phyloP scores from a whole-genome alignment of 768 basidiomycete species.

The Tylopilus rubrobrunneus region DNA sequence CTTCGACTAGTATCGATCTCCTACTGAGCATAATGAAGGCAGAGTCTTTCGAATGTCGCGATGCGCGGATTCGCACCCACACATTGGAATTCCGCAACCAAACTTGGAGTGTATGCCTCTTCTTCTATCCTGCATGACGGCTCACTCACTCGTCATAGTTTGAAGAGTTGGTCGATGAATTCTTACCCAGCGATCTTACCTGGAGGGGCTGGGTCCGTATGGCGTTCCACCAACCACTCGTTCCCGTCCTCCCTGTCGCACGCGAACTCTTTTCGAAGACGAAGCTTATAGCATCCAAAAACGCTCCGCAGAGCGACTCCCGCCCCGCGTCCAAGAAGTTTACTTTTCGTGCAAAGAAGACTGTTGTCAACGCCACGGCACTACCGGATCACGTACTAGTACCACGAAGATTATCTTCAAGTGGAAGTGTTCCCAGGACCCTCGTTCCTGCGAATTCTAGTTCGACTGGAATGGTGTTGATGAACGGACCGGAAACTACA shows the following conservation, averaged over 20 bases:
- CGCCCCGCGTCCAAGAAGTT: constrained; percentile 23
- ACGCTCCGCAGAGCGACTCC: constrained; percentile 25
- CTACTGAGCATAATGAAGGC: constrained; percentile 77
- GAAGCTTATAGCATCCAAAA: constrained; percentile 54
- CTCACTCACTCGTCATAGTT: constrained; percentile 42
- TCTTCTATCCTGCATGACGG: constrained; percentile 3
- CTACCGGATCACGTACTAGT: constrained; percentile 3
- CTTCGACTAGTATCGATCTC: constrained; percentile 53
- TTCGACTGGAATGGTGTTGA: constrained; percentile 32
- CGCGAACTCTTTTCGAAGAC: constrained; percentile 77
- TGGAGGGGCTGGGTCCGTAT: constrained; percentile 84
- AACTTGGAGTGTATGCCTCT: constrained; percentile 67
- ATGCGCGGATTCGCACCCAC: constrained; percentile 76
- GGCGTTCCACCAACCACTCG: constrained; percentile 74
- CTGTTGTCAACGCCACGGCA: constrained; percentile 10
- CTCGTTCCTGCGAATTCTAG: neutral
- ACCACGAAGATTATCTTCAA: constrained; percentile 24
- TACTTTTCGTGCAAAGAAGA: constrained; percentile 18
- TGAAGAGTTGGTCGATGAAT: constrained; percentile 75
- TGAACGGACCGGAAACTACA: constrained; percentile 41
- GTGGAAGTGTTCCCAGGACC: constrained; percentile 1
- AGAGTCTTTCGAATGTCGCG: constrained; percentile 79
- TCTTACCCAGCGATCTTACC: constrained; percentile 71
- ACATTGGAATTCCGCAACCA: constrained; percentile 79
- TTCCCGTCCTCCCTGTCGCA: constrained; percentile 76